phyloP scores from a whole-genome alignment of 2,329 filamentous ascomycete genomes.

The Metarhizium humberi region DNA sequence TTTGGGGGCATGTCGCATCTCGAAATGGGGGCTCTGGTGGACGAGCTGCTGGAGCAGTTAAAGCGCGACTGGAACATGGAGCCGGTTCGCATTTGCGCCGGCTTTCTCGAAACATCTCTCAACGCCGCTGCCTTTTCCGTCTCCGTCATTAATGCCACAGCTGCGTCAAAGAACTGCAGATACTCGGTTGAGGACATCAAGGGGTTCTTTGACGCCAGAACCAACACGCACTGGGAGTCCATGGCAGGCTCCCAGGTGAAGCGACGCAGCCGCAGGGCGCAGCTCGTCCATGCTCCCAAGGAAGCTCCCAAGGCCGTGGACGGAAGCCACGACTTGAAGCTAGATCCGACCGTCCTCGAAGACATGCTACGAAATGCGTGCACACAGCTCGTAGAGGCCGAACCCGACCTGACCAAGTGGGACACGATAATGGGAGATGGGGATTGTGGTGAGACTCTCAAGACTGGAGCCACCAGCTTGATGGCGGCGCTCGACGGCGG shows the following conservation, averaged over 20 bases:
- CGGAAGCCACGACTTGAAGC: constrained; percentile 30
- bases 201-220: constrained; percentile 53
- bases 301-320: constrained; percentile 27
- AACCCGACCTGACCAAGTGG: constrained; percentile 54
- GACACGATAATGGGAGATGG: constrained; percentile 57
- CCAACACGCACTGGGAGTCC: constrained; percentile 47
- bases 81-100: constrained; percentile 47
- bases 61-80: constrained; percentile 35
- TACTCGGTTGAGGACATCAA: constrained; percentile 47
- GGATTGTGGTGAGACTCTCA: constrained; percentile 55
- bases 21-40: constrained; percentile 44
- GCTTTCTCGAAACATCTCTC: constrained; percentile 61
- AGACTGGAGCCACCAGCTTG: constrained; percentile 39
- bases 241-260: constrained; percentile 35
- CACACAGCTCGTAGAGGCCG: constrained; percentile 43
- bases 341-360: constrained; percentile 44
- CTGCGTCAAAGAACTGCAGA: constrained; percentile 31
- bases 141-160: constrained; percentile 51
- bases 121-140: constrained; percentile 65
- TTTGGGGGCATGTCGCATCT: constrained; percentile 50
- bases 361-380: constrained; percentile 46
- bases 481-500: constrained; percentile 36
- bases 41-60: constrained; percentile 44
- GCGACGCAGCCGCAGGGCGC: constrained; percentile 28
- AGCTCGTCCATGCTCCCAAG: constrained; percentile 29